These are phyloP conservation scores for Sphaerulina musiva DNA, from an alignment of 2,329 filamentous ascomycete species.

Conservation along the genomic window DNA sequence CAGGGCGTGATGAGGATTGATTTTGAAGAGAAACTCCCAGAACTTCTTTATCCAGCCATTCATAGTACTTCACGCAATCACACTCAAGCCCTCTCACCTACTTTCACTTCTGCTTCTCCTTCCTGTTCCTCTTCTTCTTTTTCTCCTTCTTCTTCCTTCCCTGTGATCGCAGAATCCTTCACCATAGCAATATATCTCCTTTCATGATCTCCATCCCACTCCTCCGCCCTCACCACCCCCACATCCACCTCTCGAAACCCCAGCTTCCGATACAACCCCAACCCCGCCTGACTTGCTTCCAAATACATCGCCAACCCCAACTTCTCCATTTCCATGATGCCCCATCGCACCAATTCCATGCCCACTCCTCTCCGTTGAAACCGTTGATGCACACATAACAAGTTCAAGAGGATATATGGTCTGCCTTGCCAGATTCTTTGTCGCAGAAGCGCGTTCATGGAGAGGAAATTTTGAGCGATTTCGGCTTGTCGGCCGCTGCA, in stretches of 20 bases:
- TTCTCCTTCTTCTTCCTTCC: no score
- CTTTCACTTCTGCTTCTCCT: no score
- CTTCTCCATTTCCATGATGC: no score
- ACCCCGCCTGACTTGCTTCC: background rate
- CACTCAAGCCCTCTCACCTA: no score
- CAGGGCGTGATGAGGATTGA: background rate
- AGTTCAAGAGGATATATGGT: background rate
- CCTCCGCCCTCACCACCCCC: background rate
- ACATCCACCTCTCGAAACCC: no score
- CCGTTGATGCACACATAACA: no score
- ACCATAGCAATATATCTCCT: background rate
- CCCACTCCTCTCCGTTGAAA: no score
- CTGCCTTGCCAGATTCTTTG: background rate
- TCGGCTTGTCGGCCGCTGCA: background rate
- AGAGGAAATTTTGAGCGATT: background rate
- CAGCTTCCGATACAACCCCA: no score
- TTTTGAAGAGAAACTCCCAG: background rate
- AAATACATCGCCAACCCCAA: background rate
- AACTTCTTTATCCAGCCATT: no score
- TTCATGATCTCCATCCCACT: background rate
- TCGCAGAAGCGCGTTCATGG: background rate
- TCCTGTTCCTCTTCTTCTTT: no score
- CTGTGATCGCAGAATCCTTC: background rate
- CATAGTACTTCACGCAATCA: no score
- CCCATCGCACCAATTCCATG: no score